These are phyloP conservation scores for Datura wrightii DNA, from an alignment of 257 asterid genomes.

Conservation along the genomic window DNA sequence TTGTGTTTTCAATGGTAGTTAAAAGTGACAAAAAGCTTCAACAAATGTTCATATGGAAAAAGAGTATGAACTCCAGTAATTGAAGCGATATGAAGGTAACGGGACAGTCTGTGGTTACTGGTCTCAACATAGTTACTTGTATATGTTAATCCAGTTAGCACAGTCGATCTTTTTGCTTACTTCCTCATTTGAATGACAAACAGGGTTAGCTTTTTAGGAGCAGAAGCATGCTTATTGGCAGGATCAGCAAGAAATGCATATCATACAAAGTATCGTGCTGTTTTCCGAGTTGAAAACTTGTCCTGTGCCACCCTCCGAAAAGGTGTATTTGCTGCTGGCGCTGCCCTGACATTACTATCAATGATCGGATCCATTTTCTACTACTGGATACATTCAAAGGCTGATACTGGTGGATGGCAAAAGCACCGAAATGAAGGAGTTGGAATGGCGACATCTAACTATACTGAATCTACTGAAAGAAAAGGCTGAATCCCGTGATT, in stretches of 20 bases:
- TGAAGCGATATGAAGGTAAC: not conserved
- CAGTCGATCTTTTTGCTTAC: not conserved
- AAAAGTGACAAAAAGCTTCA: not conserved
- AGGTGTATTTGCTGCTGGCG: constrained; percentile 97
- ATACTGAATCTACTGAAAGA: constrained; percentile 53
- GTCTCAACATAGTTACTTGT: too few relatives aligned
- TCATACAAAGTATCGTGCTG: constrained; percentile 86
- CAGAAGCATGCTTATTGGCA: constrained; percentile 91
- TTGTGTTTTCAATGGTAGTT: not conserved
- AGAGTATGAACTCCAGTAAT: not conserved
- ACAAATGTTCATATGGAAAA: not conserved
- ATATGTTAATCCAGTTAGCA: too few relatives aligned
- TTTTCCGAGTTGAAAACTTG: constrained; percentile 58
- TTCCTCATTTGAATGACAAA: constrained; percentile 18
- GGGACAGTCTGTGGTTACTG: too few relatives aligned
- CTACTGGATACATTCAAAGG: constrained; percentile 85
- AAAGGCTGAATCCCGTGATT: constrained; percentile 37
- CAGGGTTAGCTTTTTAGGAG: constrained; percentile 92
- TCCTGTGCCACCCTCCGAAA: constrained; percentile 91
- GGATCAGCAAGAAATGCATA: constrained; percentile 95
- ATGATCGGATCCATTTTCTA: constrained; percentile 64
- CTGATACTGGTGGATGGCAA: constrained; percentile 93
- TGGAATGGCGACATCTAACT: constrained; percentile 64
- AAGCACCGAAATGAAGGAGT: constrained; percentile 88
- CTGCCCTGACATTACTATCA: constrained; percentile 69